These are phyloP conservation scores for Zymoseptoria tritici DNA, from an alignment of 2,329 filamentous ascomycete genomes.

Conservation along the genomic window DNA sequence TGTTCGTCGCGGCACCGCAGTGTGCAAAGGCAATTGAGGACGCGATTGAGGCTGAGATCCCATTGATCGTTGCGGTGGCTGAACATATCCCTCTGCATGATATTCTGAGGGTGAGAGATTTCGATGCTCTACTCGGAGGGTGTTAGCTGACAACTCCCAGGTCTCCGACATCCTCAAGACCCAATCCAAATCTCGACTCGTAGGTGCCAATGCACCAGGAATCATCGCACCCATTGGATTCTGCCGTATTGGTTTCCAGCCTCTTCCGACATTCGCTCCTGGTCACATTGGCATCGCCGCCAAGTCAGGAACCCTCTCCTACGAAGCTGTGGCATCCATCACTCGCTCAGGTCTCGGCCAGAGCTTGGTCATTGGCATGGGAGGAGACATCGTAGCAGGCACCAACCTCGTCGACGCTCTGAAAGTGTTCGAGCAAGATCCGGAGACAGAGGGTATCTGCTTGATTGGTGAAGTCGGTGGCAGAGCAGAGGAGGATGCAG, in stretches of 20 bases:
- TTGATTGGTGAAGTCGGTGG: slow-evolving; percentile 68
- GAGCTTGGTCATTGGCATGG: slow-evolving; percentile 69
- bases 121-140: background rate
- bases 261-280: slow-evolving; percentile 61
- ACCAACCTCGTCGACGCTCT: slow-evolving; percentile 68
- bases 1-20: slow-evolving; percentile 71
- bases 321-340: slow-evolving; percentile 69
- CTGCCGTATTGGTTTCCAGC: slow-evolving; percentile 70
- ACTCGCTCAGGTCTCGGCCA: slow-evolving; percentile 69
- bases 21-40: slow-evolving; percentile 69
- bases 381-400: slow-evolving; percentile 66
- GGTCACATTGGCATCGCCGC: slow-evolving; percentile 68
- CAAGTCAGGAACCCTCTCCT: slow-evolving; percentile 75
- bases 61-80: slow-evolving; percentile 69
- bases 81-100: slow-evolving; percentile 75
- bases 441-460: slow-evolving; percentile 63
- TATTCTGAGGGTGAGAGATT: slow-evolving; percentile 55
- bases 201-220: slow-evolving; percentile 74
- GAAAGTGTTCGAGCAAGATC: slow-evolving; percentile 57
- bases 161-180: slow-evolving; percentile 64
- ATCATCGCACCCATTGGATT: slow-evolving; percentile 67
- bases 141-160: slow-evolving; percentile 27
- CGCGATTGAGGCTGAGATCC: slow-evolving; percentile 70
- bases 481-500: slow-evolving; percentile 61
- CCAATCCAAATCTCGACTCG: slow-evolving; percentile 63